phyloP scores from a whole-genome alignment of 257 asterid genomes.

The Ilex asprella region DNA sequence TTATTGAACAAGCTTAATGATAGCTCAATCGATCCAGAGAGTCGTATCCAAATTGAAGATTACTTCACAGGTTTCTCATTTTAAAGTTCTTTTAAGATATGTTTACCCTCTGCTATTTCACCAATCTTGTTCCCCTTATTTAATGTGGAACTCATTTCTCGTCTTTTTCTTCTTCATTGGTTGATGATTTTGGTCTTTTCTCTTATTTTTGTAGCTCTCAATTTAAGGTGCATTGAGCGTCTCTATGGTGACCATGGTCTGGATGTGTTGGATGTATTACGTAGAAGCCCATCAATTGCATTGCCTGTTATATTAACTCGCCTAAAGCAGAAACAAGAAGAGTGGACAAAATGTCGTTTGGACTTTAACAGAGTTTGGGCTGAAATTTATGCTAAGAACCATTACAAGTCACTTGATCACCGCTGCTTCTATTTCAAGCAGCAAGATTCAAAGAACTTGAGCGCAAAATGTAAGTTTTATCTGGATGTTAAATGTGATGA shows the following conservation, averaged over 20 bases:
- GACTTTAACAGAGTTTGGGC: constrained; percentile 98
- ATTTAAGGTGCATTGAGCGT: constrained; percentile 92
- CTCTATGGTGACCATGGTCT: constrained; percentile 99
- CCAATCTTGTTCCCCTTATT: neutral
- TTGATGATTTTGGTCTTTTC: constrained; percentile 15
- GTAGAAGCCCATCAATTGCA: constrained; percentile 68
- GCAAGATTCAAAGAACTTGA: constrained; percentile 90
- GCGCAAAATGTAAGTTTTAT: constrained; percentile 76
- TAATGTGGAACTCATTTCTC: neutral
- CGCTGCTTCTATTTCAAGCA: constrained; percentile 99
- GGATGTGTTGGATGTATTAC: constrained; percentile 87
- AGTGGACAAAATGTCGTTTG: constrained; percentile 84
- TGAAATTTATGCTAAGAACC: constrained; percentile 89
- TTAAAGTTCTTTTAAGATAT: neutral
- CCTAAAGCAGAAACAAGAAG: constrained; percentile 96
- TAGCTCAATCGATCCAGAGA: constrained; percentile 50
- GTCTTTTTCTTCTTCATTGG: neutral
- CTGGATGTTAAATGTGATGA: constrained; percentile 7
- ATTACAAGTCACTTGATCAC: constrained; percentile 94
- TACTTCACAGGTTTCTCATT: constrained; percentile 71
- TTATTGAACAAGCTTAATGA: constrained; percentile 51
- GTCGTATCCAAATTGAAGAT: constrained; percentile 63
- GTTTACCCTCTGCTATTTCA: neutral
- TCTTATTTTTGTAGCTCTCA: constrained; percentile 47
- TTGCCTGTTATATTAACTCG: constrained; percentile 85